Percentiles rank a stretch among this genome's conserved stretches.
Conservation (phyloP, 2,329 filamentous ascomycete genomes). For the Arthrinium phaeospermum region DNA sequence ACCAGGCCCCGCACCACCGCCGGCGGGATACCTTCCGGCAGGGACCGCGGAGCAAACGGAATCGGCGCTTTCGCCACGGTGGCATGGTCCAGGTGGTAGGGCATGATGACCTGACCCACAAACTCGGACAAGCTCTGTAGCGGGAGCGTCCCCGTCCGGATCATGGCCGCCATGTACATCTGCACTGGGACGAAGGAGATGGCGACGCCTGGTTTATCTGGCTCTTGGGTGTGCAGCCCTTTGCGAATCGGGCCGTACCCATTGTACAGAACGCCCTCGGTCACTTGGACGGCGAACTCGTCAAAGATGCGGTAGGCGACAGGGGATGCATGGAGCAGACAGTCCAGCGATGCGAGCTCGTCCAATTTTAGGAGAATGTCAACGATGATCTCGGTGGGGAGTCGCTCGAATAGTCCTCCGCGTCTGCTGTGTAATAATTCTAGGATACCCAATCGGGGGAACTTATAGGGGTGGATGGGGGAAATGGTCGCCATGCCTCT, state of each 20-base stretch:
- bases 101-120: background rate
- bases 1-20: background rate
- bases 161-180: background rate
- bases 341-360: background rate
- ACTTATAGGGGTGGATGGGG: background rate
- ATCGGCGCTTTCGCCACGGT: background rate
- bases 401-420: background rate
- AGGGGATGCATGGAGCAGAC: background rate
- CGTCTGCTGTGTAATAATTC: background rate
- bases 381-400: background rate
- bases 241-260: background rate
- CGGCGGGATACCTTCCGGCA: background rate
- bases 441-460: background rate
- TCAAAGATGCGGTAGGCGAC: constrained; percentile 6
- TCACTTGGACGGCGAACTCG: background rate
- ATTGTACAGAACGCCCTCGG: background rate
- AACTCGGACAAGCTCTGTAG: background rate
- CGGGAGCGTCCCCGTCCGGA: constrained; percentile 8
- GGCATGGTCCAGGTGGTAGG: background rate
- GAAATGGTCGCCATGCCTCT: background rate
- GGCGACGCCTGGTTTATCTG: too few species aligned
- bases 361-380: background rate
- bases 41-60: background rate
- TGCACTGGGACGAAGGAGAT: background rate
- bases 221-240: background rate